Conservation (phyloP, 2,329 filamentous ascomycete genomes). For the Pseudofabraea citricarpa region DNA sequence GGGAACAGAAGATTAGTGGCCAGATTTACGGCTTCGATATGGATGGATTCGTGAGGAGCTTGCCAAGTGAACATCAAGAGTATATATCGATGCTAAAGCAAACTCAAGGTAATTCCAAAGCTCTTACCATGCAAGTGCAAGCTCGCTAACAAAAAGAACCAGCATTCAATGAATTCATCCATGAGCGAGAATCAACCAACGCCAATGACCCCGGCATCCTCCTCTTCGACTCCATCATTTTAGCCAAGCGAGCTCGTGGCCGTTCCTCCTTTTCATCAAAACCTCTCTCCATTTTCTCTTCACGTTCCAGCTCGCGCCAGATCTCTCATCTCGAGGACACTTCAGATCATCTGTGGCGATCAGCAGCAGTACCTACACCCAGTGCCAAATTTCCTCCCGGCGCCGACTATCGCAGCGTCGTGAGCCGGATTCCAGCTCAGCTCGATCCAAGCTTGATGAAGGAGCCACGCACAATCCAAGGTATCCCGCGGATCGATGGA, state of each 20-base stretch:
- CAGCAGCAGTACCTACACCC: constrained; percentile 55
- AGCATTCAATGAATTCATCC: constrained; percentile 80
- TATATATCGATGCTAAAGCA: constrained; percentile 61
- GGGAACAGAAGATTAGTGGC: constrained; percentile 54
- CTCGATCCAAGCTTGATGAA: constrained; percentile 86
- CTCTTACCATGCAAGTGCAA: constrained; percentile 10
- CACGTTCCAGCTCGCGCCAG: constrained; percentile 2
- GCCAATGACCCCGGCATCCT: constrained; percentile 61
- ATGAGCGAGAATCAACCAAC: constrained; percentile 67
- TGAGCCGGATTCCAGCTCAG: constrained; percentile 70
- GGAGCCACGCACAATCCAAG: constrained; percentile 84
- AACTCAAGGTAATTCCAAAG: constrained; percentile 56
- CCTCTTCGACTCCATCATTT: constrained; percentile 79
- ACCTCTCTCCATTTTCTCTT: constrained; percentile 16
- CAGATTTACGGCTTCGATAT: constrained; percentile 62
- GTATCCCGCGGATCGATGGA: constrained; percentile 59
- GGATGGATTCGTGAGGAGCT: constrained; percentile 58
- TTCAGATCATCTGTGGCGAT: constrained; percentile 76
- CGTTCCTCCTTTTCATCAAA: constrained; percentile 47
- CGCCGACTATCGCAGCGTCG: constrained; percentile 55
- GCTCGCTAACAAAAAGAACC: constrained; percentile 35
- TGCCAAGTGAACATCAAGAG: constrained; percentile 62
- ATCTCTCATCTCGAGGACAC: constrained; percentile 66
- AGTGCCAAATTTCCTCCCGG: constrained; percentile 49
- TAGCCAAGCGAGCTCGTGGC: constrained; percentile 67